These are phyloP conservation scores for Penicillium sumatraense DNA, from an alignment of 2,329 filamentous ascomycete genomes.

Conservation along the genomic window DNA sequence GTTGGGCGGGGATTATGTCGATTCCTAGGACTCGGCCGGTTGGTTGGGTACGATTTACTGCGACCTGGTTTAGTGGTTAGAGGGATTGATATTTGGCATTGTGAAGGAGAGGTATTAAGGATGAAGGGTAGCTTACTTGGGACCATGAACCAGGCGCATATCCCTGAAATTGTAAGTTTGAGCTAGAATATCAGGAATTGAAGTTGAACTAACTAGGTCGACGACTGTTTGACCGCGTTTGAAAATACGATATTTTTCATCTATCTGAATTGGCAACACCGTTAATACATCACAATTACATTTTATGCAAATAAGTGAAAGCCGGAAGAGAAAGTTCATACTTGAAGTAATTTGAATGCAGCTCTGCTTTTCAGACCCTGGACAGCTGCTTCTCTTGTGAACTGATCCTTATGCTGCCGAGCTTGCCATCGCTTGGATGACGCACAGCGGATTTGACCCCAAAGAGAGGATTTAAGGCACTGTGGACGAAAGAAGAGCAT, in stretches of 20 bases:
- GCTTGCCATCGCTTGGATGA: constrained; percentile 82
- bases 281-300: too few relatives aligned
- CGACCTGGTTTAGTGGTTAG: constrained; percentile 69
- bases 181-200: neutral
- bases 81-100: neutral
- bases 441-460: constrained; percentile 27
- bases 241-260: constrained; percentile 81
- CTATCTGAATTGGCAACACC: too few relatives aligned
- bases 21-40: constrained; percentile 84
- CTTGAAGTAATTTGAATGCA: constrained; percentile 90
- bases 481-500: constrained; percentile 1
- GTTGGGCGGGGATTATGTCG: constrained; percentile 89
- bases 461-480: neutral
- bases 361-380: constrained; percentile 85
- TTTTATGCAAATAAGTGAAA: too few relatives aligned
- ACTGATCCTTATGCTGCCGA: constrained; percentile 75
- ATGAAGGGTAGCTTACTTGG: constrained; percentile 44
- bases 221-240: constrained; percentile 81
- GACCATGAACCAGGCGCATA: constrained; percentile 65
- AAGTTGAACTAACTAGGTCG: constrained; percentile 67
- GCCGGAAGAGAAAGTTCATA: too few relatives aligned
- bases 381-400: constrained; percentile 74
- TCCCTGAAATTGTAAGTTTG: constrained; percentile 36
- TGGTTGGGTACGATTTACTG: constrained; percentile 75
- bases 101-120: neutral